Base-by-base conservation (phyloP, 176 grass and related monocot genomes). In the Calamus simplicifolius region DNA sequence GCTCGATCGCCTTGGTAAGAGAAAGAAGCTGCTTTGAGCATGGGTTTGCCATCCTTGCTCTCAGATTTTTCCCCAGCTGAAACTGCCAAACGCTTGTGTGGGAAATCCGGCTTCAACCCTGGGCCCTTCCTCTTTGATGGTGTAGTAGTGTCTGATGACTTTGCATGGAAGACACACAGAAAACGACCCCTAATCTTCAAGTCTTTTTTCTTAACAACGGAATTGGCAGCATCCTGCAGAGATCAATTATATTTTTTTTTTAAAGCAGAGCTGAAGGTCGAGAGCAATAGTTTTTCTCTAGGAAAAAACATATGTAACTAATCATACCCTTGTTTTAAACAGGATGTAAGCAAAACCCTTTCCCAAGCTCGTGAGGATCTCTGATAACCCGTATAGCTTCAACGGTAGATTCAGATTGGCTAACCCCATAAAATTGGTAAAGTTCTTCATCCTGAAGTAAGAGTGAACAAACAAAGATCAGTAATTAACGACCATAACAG, bases 291-390 rank as follows among this genome's bases (percentile, higher is more conserved):
- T 43, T 43, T 43, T 43, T 43, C 35, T 10, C 6, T 43, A 8
- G 6, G 35, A 48, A 50, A 64, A 19, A 75, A 25, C 30, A 43
- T 23, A 59, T 27, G 49, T 13, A 53, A 57, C 65, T 50, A 51
- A 73, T 55, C 66, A 61, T 92, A 98, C 93, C 93, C 84, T 90
- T 75, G 87, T 89, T 69, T 92, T 98, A 74, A 98, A 92, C 62
- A 98, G 70, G 62, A 92, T 73, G 81, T 98, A 98, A 13, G 84
- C 93, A 1, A 98, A 85, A 27, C 87, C 93, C 82, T 92, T 98
- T 67, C 93, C 93, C 59, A 89, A 29, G 76, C 87, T 92, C 60
- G 84, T 57, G 51, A 71, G 87, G 68, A 85, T 98, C 93, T 72
- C 87, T 88, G 43, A 98, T 10, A 67, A 98, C 88, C 4, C 88